Conservation (phyloP, 306 rosid genomes). For the Styphnolobium japonicum region DNA sequence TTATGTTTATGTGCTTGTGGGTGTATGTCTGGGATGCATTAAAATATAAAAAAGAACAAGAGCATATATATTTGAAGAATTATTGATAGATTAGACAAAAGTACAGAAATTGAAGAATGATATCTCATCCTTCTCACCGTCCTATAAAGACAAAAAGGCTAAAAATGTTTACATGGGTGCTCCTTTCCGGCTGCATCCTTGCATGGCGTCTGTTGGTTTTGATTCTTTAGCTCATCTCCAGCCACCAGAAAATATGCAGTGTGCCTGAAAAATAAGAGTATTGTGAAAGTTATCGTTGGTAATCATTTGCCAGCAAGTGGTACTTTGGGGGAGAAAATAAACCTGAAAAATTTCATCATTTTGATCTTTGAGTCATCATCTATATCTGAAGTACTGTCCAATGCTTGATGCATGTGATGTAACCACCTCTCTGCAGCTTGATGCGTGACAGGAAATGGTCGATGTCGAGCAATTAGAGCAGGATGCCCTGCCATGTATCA, state of each 20-base stretch:
- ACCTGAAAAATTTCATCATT: slow-evolving; percentile 77
- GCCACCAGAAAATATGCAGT: slow-evolving; percentile 91
- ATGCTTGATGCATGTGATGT: slow-evolving; percentile 79
- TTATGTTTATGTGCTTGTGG: background rate
- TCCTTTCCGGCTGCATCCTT: slow-evolving; percentile 45
- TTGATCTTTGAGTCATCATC: slow-evolving; percentile 69
- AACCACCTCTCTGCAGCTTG: slow-evolving; percentile 84
- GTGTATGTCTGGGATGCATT: background rate
- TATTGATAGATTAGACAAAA: background rate
- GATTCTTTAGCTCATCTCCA: slow-evolving; percentile 67
- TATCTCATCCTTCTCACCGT: background rate
- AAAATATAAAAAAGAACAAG: background rate
- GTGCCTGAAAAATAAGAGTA: slow-evolving; percentile 49
- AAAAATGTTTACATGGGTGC: slow-evolving; percentile 31
- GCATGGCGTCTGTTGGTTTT: slow-evolving; percentile 42
- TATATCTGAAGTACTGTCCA: slow-evolving; percentile 55
- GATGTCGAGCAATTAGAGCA: slow-evolving; percentile 81
- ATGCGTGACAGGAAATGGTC: slow-evolving; percentile 74
- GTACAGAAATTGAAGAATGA: slow-evolving; percentile 1
- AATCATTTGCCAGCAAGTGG: background rate
- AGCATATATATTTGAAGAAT: background rate
- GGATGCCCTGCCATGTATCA: slow-evolving; percentile 73
- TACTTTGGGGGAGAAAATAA: background rate
- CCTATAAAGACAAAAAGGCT: background rate
- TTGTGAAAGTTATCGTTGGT: background rate